Evolutionary conservation across 768 basidiomycete genomes (phyloP).

Genomic region (Tricholoma sp.): DNA sequence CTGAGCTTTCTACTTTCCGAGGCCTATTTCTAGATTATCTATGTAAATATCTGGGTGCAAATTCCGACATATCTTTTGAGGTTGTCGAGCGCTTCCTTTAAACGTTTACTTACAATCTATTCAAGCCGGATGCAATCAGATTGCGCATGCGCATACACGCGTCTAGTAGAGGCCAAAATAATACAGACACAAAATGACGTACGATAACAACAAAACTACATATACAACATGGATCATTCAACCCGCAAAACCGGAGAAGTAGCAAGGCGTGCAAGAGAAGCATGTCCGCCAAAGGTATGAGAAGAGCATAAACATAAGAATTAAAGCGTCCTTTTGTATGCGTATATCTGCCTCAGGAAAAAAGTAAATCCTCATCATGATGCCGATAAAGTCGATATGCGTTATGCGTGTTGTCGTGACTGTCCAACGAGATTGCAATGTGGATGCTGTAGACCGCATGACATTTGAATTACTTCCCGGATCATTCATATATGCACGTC

Average conservation of each 20-base stretch:
- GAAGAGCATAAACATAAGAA: conserved; percentile 6
- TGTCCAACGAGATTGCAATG: background rate
- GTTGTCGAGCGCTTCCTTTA: too few species aligned
- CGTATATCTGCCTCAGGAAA: background rate
- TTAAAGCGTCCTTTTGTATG: conserved; percentile 2
- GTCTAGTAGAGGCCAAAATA: too few species aligned
- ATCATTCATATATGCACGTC: background rate
- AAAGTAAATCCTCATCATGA: background rate
- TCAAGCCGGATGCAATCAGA: background rate
- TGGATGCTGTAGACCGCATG: background rate
- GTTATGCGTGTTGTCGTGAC: background rate
- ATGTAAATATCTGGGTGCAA: background rate
- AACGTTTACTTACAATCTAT: background rate
- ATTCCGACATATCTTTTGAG: background rate
- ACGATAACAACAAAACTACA: background rate
- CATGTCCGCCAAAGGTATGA: conserved; percentile 5
- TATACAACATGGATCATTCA: background rate
- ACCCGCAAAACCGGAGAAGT: background rate
- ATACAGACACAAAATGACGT: too few species aligned
- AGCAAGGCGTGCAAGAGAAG: background rate
- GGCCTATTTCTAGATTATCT: background rate
- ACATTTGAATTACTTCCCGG: background rate
- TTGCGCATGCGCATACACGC: background rate
- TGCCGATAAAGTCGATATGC: background rate
- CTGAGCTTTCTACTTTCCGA: background rate